These are phyloP conservation scores for Talaromyces wortmannii DNA, from an alignment of 495 filamentous ascomycete genomes.

Conservation along the genomic window DNA sequence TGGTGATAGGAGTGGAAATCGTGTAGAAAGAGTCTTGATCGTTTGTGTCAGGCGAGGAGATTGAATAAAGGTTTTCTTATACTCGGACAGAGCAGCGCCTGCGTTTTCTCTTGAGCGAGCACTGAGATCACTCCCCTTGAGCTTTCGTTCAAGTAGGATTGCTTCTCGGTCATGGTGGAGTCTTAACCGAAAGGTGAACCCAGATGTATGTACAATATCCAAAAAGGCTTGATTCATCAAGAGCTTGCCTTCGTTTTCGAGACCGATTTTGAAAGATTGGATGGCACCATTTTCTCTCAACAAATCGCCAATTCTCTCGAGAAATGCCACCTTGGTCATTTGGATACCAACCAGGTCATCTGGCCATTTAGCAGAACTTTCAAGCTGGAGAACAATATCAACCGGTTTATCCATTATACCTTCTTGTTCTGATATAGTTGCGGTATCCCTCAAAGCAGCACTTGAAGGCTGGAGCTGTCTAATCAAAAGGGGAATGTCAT, in stretches of 20 bases:
- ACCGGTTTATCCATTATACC: slow-evolving; percentile 34
- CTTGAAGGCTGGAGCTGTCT: slow-evolving; percentile 68
- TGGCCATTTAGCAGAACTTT: slow-evolving; percentile 90
- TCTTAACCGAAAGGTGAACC: slow-evolving; percentile 49
- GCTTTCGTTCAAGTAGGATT: slow-evolving; percentile 64
- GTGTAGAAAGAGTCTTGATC: slow-evolving; percentile 69
- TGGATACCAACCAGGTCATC: slow-evolving; percentile 87
- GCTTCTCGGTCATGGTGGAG: slow-evolving; percentile 79
- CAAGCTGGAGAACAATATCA: slow-evolving; percentile 80
- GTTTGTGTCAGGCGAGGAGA: slow-evolving; percentile 74
- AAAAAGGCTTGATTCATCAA: slow-evolving; percentile 76
- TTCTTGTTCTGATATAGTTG: slow-evolving; percentile 27
- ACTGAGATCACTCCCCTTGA: slow-evolving; percentile 64
- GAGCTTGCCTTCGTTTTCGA: slow-evolving; percentile 65
- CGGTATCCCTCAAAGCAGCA: slow-evolving; percentile 66
- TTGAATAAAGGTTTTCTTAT: slow-evolving; percentile 65
- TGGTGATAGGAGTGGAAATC: slow-evolving; percentile 73
- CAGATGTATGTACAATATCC: slow-evolving; percentile 66
- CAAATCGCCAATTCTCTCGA: slow-evolving; percentile 71
- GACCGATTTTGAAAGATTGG: slow-evolving; percentile 55
- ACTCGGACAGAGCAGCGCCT: slow-evolving; percentile 57
- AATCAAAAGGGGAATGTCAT: slow-evolving; percentile 73
- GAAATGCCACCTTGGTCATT: slow-evolving; percentile 85
- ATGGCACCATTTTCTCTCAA: slow-evolving; percentile 51
- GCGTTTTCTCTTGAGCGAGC: slow-evolving; percentile 57